Percentiles rank a stretch among this genome's conserved stretches.
phyloP scores from a whole-genome alignment of 1,284 basidiomycete species.

The Cerrena zonata region DNA sequence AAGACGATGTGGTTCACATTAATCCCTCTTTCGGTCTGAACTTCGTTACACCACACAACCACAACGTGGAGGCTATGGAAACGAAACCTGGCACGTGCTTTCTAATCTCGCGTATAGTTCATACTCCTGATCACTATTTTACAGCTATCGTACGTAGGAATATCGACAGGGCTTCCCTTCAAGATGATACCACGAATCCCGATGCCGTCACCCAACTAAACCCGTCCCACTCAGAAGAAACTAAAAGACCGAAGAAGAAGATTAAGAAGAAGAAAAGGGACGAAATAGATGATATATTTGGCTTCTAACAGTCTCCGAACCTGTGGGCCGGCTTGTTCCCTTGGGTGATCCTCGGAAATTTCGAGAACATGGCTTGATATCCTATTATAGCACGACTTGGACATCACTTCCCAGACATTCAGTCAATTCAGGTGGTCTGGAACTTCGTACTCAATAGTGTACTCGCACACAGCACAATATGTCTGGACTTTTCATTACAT shows the following conservation, averaged over 20 bases:
- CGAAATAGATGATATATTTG: constrained; percentile 69
- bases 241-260: constrained; percentile 22
- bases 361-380: too few relatives aligned
- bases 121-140: not conserved
- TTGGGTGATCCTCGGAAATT: too few relatives aligned
- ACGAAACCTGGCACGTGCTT: too few relatives aligned
- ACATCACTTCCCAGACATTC: too few relatives aligned
- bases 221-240: not conserved
- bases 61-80: too few relatives aligned
- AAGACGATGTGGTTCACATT: not conserved
- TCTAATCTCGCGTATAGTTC: too few relatives aligned
- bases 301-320: constrained; percentile 27
- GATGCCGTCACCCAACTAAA: not conserved
- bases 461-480: too few relatives aligned
- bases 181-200: not conserved
- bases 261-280: constrained; percentile 38
- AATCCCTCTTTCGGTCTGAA: not conserved
- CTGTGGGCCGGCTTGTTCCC: too few relatives aligned
- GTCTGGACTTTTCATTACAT: too few relatives aligned
- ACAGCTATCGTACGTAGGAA: not conserved
- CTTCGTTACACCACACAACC: not conserved
- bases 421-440: too few relatives aligned
- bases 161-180: not conserved
- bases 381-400: too few relatives aligned
- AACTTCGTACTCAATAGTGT: too few relatives aligned